Percentiles rank a stretch among this genome's conserved stretches.
Evolutionary conservation across 345 rosid genomes (phyloP).

Genomic region (Citrus reticulata): DNA sequence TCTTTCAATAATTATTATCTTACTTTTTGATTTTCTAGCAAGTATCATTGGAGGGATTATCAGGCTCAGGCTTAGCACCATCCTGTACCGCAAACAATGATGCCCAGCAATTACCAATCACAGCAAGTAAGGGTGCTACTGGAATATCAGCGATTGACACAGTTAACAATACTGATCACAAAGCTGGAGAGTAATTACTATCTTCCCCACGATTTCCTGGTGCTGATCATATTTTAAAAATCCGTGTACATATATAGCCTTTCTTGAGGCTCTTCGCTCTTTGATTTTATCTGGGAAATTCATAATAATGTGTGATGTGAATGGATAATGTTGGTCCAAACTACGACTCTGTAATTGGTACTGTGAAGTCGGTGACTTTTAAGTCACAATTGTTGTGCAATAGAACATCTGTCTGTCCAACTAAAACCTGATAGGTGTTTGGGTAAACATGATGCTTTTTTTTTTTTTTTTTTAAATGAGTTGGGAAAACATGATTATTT

Average conservation of each 20-base stretch:
- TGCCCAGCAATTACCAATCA: constrained; percentile 37
- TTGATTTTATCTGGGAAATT: background rate
- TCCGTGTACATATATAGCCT: background rate
- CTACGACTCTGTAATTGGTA: too few species aligned
- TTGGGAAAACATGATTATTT: too few species aligned
- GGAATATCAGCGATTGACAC: background rate
- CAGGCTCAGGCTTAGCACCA: background rate
- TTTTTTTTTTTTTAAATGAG: too few species aligned
- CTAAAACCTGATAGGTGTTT: too few species aligned
- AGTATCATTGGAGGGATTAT: constrained; percentile 63
- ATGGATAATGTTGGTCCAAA: background rate
- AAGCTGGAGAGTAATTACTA: background rate
- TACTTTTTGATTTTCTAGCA: constrained; percentile 1
- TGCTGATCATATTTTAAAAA: background rate
- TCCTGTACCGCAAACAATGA: constrained; percentile 10
- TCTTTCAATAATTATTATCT: background rate
- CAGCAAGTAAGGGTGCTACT: constrained; percentile 1
- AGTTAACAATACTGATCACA: background rate
- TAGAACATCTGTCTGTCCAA: too few species aligned
- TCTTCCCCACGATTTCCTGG: background rate
- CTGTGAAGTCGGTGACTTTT: too few species aligned
- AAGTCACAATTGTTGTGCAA: too few species aligned
- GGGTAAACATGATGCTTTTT: too few species aligned
- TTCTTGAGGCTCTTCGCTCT: background rate
- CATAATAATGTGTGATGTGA: background rate